Evolutionary conservation across 1,284 basidiomycete genomes (phyloP), one percentile per base, ranked within the genome.

Genomic region (Trichosporon sp.): DNA sequence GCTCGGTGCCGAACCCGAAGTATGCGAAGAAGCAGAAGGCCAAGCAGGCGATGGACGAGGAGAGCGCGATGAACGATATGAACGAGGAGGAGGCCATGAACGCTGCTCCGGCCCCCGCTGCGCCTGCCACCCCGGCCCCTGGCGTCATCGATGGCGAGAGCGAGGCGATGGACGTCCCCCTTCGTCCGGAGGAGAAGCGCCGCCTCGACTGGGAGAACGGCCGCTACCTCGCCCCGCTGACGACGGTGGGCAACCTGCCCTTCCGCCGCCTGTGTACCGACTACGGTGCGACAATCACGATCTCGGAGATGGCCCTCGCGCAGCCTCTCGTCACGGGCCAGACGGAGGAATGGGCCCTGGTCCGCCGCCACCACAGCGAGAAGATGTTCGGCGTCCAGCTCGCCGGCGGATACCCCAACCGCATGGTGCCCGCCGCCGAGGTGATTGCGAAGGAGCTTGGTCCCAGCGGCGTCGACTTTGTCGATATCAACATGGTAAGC

Each of bases 191-290:
- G 12, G 96, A 99, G 85, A 98, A 98, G 86, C 92, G 90, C 79
- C 86, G 93, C 35, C 83, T 99, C 26, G 85, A 93, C 77, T 98
- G 95, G 94, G 85, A 87, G 10, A 92, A 92, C 10, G 93, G 94
- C 81, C 91, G 93, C 1, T 99, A 98, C 84, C 89, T 97, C 1
- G 96, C 96, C 0, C 96, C 96, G 0, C 85, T 99, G 10, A 98
- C 96, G 0, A 99, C 96, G 0, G 94, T 96, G 35, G 96, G 96
- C 35, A 98, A 98, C 78, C 83, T 98, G 78, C 96, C 96, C 0
- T 99, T 98, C 87, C 90, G 96, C 16, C 89, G 95, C 26, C 84
- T 99, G 19, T 98, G 94, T 76, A 89, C 92, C 4, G 86, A 88
- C 46, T 91, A 93, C 73, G 96, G 96, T 6, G 93, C 92, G 0